Evolutionary conservation across 2,329 filamentous ascomycete species (phyloP).

Genomic region (Claviceps sorghi): DNA sequence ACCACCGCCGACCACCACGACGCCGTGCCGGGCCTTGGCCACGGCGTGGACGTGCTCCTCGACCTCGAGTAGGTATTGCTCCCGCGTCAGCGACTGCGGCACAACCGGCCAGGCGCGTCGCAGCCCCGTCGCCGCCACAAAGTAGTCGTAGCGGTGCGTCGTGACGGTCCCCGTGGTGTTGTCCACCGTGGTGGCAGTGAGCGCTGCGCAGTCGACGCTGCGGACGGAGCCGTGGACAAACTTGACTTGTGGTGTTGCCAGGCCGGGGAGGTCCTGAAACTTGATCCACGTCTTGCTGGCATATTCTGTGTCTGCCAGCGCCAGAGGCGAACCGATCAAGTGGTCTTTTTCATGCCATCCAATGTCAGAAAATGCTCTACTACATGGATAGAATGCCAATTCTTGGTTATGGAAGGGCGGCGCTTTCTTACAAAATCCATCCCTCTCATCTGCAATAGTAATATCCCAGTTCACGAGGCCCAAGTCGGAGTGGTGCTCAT

Average conservation of each 20-base stretch:
- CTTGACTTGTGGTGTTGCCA: conserved; percentile 47
- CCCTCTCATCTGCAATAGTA: conserved; percentile 63
- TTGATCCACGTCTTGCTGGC: conserved; percentile 56
- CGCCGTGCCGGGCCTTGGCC: conserved; percentile 36
- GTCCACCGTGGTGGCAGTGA: conserved; percentile 43
- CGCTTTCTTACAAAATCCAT: conserved; percentile 56
- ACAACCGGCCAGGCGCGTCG: conserved; percentile 58
- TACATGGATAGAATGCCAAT: not conserved
- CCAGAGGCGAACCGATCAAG: conserved; percentile 60
- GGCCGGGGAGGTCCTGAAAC: conserved; percentile 50
- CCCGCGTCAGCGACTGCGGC: conserved; percentile 47
- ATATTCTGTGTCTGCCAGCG: conserved; percentile 48
- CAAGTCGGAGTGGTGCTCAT: conserved; percentile 24
- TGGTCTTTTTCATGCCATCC: conserved; percentile 38
- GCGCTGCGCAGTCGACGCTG: conserved; percentile 42
- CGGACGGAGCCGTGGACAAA: conserved; percentile 52
- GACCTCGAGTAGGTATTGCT: conserved; percentile 49
- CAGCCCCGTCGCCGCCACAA: conserved; percentile 59
- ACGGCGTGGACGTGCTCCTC: conserved; percentile 43
- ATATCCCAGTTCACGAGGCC: conserved; percentile 47
- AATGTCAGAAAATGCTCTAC: not conserved
- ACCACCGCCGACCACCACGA: conserved; percentile 61
- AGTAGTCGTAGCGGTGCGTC: conserved; percentile 53
- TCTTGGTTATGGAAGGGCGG: not conserved
- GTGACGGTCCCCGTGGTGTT: conserved; percentile 26